Evolutionary conservation across 345 rosid genomes (phyloP).

Genomic region (Acer saccharum): DNA sequence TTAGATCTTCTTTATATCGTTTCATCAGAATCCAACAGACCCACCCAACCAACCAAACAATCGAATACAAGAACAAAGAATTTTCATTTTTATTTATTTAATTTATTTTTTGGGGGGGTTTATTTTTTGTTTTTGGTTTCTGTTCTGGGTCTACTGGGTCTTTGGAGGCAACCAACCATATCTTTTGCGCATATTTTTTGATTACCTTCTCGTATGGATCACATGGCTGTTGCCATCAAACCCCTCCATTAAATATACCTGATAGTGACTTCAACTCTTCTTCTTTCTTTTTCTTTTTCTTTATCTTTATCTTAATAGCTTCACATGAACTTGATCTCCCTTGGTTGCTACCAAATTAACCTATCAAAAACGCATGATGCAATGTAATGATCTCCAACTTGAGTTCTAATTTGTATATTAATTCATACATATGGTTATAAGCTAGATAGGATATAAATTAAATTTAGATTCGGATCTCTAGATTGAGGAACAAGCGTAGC

Average conservation of each 20-base stretch:
- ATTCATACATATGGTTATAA: no score
- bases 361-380: background rate
- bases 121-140: background rate
- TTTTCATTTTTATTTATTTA: background rate
- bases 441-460: no score
- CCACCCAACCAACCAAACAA: background rate
- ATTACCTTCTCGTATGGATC: background rate
- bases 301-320: background rate
- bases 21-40: slow-evolving; percentile 5
- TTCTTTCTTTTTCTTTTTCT: background rate
- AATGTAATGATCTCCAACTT: background rate
- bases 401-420: background rate
- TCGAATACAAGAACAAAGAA: slow-evolving; percentile 8
- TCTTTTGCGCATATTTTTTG: slow-evolving; percentile 22
- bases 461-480: no score
- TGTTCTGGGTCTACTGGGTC: background rate
- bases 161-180: slow-evolving; percentile 24
- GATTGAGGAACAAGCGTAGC: no score
- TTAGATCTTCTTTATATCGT: background rate
- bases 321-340: background rate
- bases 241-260: slow-evolving; percentile 21
- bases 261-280: slow-evolving; percentile 19
- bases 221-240: slow-evolving; percentile 30
- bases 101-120: no score
- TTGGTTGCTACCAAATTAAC: background rate